Evolutionary conservation across 2,329 filamentous ascomycete genomes (phyloP), one percentile per base, ranked within the genome.

Genomic region (Colletotrichum echinochloae): DNA sequence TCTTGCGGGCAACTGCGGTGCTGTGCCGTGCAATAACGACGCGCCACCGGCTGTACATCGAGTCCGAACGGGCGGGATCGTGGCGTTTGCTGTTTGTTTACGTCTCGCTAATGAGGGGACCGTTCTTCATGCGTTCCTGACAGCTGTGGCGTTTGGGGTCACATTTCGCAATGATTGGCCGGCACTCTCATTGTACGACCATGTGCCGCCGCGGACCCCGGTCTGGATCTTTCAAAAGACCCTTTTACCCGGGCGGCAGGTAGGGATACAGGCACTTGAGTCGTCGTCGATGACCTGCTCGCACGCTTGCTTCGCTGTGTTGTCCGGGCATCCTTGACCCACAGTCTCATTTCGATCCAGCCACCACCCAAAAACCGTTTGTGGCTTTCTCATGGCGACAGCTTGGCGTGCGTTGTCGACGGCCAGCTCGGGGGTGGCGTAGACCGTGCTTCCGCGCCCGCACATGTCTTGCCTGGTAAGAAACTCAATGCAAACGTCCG

Each of bases 301-400:
- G 30, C 26, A 51, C 12, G 18, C 46, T 6, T 28, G 41, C 48
- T 3, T 28, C 26, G 16, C 26, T 28, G 48, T 30, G 26, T 30
- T 28, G 59, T 30, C 65, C 55, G 23, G 49, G 62, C 16, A 46
- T 56, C 18, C 33, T 23, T 66, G 62, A 60, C 66, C 63, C 63
- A 61, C 49, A 30, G 28, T 33, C 39, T 66, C 56, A 66, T 70
- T 57, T 57, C 41, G 52, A 49, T 41, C 41, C 44, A 30, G 48
- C 59, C 57, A 60, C 35, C 56, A 52, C 18, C 33, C 44, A 49
- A 46, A 41, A 23, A 16, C 48, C 30, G n/a, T 28, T 28, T 52
- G 52, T 51, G 63, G 49, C 35, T 49, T 59, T 26, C 39, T 26
- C n/a, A 18, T n/a, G 26, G 39, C 44, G 20, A n/a, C 51, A 33